A percentile compares a stretch with the other conserved stretches of the same genome.
Evolutionary conservation across 495 filamentous ascomycete genomes (phyloP).

Genomic region (Aspergillus panamensis): DNA sequence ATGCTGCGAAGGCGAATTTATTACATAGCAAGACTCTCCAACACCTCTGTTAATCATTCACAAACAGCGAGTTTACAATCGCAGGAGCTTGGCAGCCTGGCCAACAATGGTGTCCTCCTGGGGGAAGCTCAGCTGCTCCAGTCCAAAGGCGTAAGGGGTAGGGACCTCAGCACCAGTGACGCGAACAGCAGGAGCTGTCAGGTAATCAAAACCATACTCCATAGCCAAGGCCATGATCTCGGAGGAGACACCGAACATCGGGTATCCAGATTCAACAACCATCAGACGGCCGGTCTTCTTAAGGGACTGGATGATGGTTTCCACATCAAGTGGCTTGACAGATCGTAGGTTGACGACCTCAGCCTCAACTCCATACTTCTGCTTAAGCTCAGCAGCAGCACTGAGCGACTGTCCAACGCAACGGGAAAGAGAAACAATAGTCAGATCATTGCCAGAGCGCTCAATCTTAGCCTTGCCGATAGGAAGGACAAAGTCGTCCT

Average conservation of each 20-base stretch:
- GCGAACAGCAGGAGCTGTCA: constrained; percentile 87
- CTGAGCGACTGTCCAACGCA: constrained; percentile 89
- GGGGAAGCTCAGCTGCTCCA: constrained; percentile 93
- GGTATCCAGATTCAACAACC: constrained; percentile 93
- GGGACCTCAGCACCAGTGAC: constrained; percentile 95
- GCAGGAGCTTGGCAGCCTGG: constrained; percentile 79
- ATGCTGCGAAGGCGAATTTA: constrained; percentile 37
- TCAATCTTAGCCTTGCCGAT: constrained; percentile 99
- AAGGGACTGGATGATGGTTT: constrained; percentile 89
- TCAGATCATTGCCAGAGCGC: constrained; percentile 90
- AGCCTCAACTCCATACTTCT: constrained; percentile 91
- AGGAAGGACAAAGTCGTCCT: constrained; percentile 91
- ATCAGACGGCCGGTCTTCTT: constrained; percentile 97
- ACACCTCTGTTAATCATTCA: constrained; percentile 14
- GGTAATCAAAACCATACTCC: constrained; percentile 98
- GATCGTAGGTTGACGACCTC: constrained; percentile 98
- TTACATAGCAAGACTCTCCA: constrained; percentile 24
- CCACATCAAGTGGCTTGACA: constrained; percentile 92
- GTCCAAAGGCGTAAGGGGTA: constrained; percentile 82
- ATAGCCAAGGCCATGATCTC: constrained; percentile 92
- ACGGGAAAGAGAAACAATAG: constrained; percentile 89
- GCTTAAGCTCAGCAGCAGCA: constrained; percentile 84
- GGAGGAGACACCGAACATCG: constrained; percentile 83
- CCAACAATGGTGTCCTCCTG: constrained; percentile 76
- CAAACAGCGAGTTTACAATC: constrained; percentile 51